These are phyloP conservation scores for Epichloe brachyelytri DNA, from an alignment of 2,329 filamentous ascomycete genomes.

Conservation along the genomic window DNA sequence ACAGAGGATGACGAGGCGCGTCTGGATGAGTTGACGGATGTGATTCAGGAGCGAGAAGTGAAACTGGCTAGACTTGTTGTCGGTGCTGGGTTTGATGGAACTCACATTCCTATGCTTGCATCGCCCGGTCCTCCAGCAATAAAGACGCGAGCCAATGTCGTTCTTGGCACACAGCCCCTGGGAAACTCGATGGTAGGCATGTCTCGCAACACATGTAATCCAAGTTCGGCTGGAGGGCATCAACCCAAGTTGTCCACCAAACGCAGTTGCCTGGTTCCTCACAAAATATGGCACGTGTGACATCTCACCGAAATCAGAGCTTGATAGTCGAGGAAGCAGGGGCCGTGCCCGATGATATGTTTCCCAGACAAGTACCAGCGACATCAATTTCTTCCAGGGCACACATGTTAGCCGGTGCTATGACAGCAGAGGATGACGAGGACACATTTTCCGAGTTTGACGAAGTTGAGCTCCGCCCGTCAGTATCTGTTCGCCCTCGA, in stretches of 20 bases:
- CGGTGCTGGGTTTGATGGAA: constrained; percentile 32
- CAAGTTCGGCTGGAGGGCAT: constrained; percentile 16
- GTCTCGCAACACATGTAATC: constrained; percentile 21
- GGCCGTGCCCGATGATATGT: constrained; percentile 10
- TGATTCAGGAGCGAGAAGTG: constrained; percentile 31
- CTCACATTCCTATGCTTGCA: constrained; percentile 22
- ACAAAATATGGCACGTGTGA: constrained; percentile 9
- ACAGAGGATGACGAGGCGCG: constrained; percentile 38
- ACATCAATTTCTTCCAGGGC: constrained; percentile 1
- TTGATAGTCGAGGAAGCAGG: constrained; percentile 15
- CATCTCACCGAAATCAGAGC: constrained; percentile 9
- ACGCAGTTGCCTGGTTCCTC: constrained; percentile 30
- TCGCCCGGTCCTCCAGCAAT: constrained; percentile 6
- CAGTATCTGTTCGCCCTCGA: constrained; percentile 1
- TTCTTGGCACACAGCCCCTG: constrained; percentile 32
- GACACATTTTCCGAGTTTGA: constrained; percentile 19
- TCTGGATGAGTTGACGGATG: constrained; percentile 34
- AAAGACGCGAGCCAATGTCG: constrained; percentile 16
- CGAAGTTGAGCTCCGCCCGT: constrained; percentile 12
- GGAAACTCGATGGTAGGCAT: constrained; percentile 18
- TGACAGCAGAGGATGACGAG: constrained; percentile 10
- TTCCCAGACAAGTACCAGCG: constrained; percentile 13
- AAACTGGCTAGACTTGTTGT: constrained; percentile 27
- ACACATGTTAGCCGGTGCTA: background rate
- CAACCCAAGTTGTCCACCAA: constrained; percentile 38